Evolutionary conservation across 2,329 filamentous ascomycete genomes (phyloP), one percentile per base, ranked within the genome.

Genomic region (Aurifilum marmelostoma): DNA sequence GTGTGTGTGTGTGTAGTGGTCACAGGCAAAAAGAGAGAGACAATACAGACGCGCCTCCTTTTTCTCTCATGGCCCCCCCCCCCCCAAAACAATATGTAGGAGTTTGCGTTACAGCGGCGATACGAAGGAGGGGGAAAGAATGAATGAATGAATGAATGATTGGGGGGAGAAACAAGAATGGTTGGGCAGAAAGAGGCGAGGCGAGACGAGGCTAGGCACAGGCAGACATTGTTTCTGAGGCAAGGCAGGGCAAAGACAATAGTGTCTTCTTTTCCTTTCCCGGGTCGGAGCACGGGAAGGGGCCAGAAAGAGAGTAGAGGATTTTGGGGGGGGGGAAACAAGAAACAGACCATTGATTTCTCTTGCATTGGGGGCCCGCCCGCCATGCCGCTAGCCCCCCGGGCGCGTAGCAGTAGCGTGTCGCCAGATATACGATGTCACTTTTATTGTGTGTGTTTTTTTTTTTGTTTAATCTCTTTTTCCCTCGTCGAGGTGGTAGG

Each of bases 381-480:
- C 43, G 43, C 21, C 21, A 47, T 21, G 18, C 43, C 43, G 39
- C 39, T 12, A 41, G 39, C 39, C 39, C n/a, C n/a, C 27, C 1
- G 18, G 56, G 56, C 56, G 56, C 56, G 56, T 59, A 59, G 63
- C 62, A 34, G 62, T 64, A 65, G 63, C 62, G 62, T 64, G 56
- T 58, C 52, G 63, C 32, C 29, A 41, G 52, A 32, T 47, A n/a
- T 58, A 52, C 37, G 39, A 65, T 43, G 63, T 56, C 21, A 47
- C 43, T 47, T 18, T 47, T 43, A n/a, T 34, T 34, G 34, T 34
- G n/a, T 34, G 8, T 8, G 4, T 34, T 34, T 34, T 4, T 34
- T 34, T 34, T 34, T 34, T 8, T 34, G 34, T 34, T 34, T 34
- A 4, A 34, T 4, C n/a, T n/a, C n/a, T n/a, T 34, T 8, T 34